A percentile compares a stretch with the other conserved stretches of the same genome.
Conservation (phyloP, 768 basidiomycete species). For the Daedaleopsis nitida region DNA sequence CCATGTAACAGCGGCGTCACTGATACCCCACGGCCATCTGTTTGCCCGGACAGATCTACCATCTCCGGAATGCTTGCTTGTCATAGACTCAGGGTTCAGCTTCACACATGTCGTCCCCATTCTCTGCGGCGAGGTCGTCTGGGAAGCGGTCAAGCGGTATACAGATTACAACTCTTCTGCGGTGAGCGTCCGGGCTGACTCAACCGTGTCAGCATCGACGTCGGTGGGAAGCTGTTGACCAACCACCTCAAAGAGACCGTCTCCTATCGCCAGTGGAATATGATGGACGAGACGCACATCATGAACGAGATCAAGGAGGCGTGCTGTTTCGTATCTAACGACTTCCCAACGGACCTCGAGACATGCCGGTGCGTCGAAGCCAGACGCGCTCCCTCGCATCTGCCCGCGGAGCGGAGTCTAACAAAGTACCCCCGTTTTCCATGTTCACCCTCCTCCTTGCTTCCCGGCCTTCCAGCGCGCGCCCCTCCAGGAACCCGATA, state of each 20-base stretch:
- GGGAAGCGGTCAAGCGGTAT: conserved; percentile 82
- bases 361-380: conserved; percentile 64
- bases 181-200: background rate
- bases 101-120: conserved; percentile 92
- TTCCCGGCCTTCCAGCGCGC: conserved; percentile 39
- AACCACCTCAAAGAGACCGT: conserved; percentile 94
- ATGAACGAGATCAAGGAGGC: conserved; percentile 91
- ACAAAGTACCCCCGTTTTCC: background rate
- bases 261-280: conserved; percentile 96
- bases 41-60: conserved; percentile 53
- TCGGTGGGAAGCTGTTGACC: conserved; percentile 93
- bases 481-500: conserved; percentile 63
- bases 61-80: conserved; percentile 74
- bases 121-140: conserved; percentile 70
- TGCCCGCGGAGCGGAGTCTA: background rate
- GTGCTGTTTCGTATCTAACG: conserved; percentile 82
- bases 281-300: conserved; percentile 96
- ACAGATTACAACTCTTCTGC: background rate
- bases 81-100: conserved; percentile 92
- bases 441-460: background rate
- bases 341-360: conserved; percentile 76
- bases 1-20: conserved; percentile 63
- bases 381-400: conserved; percentile 1
- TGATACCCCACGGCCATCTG: conserved; percentile 75
- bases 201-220: conserved; percentile 68